A percentile compares a stretch with the other conserved stretches of the same genome.
Conservation (phyloP, 2,329 filamentous ascomycete genomes). For the Conoideocrella luteorostrata region DNA sequence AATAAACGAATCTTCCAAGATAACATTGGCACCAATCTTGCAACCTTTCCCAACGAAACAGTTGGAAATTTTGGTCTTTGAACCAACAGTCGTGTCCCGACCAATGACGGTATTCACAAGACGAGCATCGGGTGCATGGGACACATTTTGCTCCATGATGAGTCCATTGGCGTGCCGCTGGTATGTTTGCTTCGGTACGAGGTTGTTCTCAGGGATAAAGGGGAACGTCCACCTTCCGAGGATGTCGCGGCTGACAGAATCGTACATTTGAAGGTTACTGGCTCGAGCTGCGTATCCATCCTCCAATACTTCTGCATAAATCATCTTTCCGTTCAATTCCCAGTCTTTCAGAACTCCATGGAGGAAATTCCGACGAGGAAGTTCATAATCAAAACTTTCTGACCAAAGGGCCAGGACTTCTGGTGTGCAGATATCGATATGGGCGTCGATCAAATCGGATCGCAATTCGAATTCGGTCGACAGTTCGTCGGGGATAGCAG, state of each 20-base stretch:
- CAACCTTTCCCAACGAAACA: conserved; percentile 81
- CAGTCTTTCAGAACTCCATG: conserved; percentile 93
- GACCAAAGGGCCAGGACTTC: conserved; percentile 94
- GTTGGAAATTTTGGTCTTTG: conserved; percentile 62
- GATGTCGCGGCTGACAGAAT: conserved; percentile 82
- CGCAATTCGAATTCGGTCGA: conserved; percentile 72
- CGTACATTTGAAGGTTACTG: conserved; percentile 81
- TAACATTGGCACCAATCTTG: conserved; percentile 78
- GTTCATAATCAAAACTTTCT: conserved; percentile 95
- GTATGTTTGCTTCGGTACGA: conserved; percentile 72
- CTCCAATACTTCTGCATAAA: conserved; percentile 80
- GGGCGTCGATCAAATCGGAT: conserved; percentile 84
- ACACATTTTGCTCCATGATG: conserved; percentile 73
- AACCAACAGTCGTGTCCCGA: conserved; percentile 66
- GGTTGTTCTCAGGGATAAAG: conserved; percentile 81
- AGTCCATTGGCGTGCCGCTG: conserved; percentile 61
- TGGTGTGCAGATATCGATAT: conserved; percentile 95
- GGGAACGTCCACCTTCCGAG: conserved; percentile 83
- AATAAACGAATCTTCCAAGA: conserved; percentile 72
- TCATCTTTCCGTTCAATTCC: conserved; percentile 94
- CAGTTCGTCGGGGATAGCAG: conserved; percentile 67
- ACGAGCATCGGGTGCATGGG: conserved; percentile 64
- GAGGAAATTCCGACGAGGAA: conserved; percentile 80
- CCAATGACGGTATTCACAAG: conserved; percentile 72
- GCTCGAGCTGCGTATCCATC: conserved; percentile 83